Evolutionary conservation across 2,329 filamentous ascomycete genomes (phyloP), one percentile per base, ranked within the genome.

Genomic region (Sporothrix humicola): DNA sequence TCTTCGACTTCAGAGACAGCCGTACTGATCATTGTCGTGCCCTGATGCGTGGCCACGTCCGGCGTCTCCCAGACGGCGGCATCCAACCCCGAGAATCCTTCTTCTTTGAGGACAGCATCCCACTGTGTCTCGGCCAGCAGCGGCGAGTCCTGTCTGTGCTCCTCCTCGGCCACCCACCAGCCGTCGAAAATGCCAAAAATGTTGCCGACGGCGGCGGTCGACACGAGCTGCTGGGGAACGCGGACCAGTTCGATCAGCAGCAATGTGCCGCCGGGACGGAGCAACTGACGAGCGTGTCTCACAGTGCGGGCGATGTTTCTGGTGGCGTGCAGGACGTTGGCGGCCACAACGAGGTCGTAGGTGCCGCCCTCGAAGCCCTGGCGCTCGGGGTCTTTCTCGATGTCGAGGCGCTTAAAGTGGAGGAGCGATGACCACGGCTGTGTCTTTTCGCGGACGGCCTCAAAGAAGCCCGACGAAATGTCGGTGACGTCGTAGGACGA

Each of bases 401-500:
- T 76, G 72, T 84, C 78, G 3, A 79, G 76, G 2, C 65, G 72
- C 23, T 26, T 50, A 46, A 74, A 77, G 26, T 61, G 61, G n/a
- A 77, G 26, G 17, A 74, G 72, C 1, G 66, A 23, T 20, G 37
- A 54, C 75, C 73, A 74, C 7, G 76, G 70, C 3, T 76, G 75
- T 42, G 84, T 79, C 42, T 76, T 79, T 9, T 79, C 77, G 69
- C 77, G 75, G 0, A 81, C 81, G 0, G 78, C 74, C 26, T 82
- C 80, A 59, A 85, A 84, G 77, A 82, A 83, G 17, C 79, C 80
- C 2, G 79, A 72, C 2, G 81, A 81, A 23, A 83, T 81, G 73
- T 86, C 84, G 0, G 85, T 85, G 76, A 80, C 86, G 3, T 81
- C 82, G 75, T 85, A 86, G 12, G 66, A 59, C 1, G 46, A 17